Conservation (phyloP, 1,284 basidiomycete genomes). For the Leccinum huronense region DNA sequence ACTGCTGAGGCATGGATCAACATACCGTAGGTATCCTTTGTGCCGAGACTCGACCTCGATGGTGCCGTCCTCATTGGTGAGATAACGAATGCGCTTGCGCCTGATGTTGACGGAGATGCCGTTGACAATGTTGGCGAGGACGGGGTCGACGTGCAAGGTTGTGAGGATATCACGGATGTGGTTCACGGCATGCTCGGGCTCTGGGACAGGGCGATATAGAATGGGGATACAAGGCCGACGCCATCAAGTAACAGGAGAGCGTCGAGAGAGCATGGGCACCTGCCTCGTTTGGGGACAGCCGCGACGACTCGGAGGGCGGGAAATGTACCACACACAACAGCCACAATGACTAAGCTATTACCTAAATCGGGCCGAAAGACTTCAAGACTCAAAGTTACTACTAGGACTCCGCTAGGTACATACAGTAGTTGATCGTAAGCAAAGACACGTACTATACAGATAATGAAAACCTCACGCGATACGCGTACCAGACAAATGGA, state of each 20-base stretch:
- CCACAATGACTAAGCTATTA: too few relatives aligned
- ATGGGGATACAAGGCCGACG: conserved; percentile 33
- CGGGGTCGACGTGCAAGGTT: conserved; percentile 55
- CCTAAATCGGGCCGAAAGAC: too few relatives aligned
- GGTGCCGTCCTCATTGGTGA: conserved; percentile 74
- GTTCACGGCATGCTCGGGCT: conserved; percentile 40
- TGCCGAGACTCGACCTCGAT: conserved; percentile 72
- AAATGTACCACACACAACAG: too few relatives aligned
- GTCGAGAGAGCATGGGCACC: conserved; percentile 37
- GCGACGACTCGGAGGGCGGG: too few relatives aligned
- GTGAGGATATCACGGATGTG: conserved; percentile 50
- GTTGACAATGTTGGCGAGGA: conserved; percentile 59
- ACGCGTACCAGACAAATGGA: too few relatives aligned
- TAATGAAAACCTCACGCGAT: too few relatives aligned
- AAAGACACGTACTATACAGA: too few relatives aligned
- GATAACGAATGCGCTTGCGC: conserved; percentile 67
- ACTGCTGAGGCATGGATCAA: too few relatives aligned
- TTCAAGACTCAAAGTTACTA: too few relatives aligned
- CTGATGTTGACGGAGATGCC: conserved; percentile 64
- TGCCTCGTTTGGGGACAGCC: conserved; percentile 8
- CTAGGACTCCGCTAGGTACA: too few relatives aligned
- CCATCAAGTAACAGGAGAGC: conserved; percentile 65
- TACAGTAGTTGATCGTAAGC: too few relatives aligned
- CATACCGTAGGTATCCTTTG: neutral
- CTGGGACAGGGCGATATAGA: conserved; percentile 48